Base-by-base conservation (phyloP, 2,329 filamentous ascomycete species). In the Daldinia sp. region DNA sequence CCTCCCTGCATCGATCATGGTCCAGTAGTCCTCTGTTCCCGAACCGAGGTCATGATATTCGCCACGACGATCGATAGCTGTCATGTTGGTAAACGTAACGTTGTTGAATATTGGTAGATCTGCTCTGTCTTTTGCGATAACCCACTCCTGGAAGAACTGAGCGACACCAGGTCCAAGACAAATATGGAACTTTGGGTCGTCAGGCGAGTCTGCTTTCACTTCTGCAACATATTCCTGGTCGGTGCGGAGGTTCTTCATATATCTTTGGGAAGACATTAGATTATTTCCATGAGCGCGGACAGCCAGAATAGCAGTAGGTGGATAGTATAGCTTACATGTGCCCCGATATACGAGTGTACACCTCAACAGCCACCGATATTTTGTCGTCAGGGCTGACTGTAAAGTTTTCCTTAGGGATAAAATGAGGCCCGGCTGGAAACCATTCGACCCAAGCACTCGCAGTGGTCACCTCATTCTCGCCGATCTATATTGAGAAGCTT, bases 121-220 rank as follows among this genome's bases (percentile, higher is more conserved):
- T 48, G 28, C 28, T 13, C 58, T 39, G 26, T 60, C 50, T 23
- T 50, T 37, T 15, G 26, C 51, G 30, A 65, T 59, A 12, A 7
- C 20, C 67, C 61, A 67, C 53, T 69, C 60, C 54, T 60, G 41
- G 48, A 48, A 48, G 20, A 69, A 60, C 20, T 57, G 50, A 6
- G 60, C 69, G 10, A 56, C 60, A 28, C 65, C 68, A 10, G 60
- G 5, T 6, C 66, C 68, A 42, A 64, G 66, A 26, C 69, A 71
- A 35, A 71, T 69, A 12, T 66, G 60, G 7, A 50, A 59, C 13
- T n/a, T 6, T 12, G 61, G 48, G 15, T 69, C 56, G 6, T 48
- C 30, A 3, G 68, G 65, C 6, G 42, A 37, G 18, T 63, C 51
- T 39, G 68, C 50, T 2, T 4, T 35, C 20, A 67, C 46, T 30